Evolutionary conservation across 139 green algal species (phyloP).

Genomic region (Chlorella sorokiniana): DNA sequence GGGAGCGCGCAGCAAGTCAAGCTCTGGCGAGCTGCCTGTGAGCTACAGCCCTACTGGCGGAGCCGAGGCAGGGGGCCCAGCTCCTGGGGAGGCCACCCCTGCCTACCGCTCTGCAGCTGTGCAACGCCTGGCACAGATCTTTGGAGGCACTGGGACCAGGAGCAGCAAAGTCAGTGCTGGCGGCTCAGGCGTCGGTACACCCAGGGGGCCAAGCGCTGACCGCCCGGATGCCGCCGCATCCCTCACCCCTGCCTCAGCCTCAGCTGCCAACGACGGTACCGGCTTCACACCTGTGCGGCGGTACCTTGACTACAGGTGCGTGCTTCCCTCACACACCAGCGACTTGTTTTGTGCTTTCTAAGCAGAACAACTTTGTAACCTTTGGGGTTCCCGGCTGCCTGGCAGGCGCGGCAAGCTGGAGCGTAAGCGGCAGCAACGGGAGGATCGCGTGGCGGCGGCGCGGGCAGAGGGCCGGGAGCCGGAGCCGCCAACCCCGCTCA

Average conservation of each 20-base stretch:
- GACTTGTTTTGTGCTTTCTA: too few species aligned
- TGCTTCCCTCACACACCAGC: too few species aligned
- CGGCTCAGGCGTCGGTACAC: neutral
- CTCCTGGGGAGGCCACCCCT: neutral
- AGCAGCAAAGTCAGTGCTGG: neutral
- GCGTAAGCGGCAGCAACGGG: constrained; percentile 4
- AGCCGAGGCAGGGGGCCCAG: neutral
- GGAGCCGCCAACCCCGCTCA: constrained; percentile 6
- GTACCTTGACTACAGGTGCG: constrained; percentile 10
- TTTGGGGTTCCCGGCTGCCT: neutral
- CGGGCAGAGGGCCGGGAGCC: constrained; percentile 3
- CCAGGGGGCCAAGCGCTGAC: neutral
- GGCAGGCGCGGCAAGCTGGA: constrained; percentile 12
- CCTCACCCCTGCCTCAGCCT: neutral
- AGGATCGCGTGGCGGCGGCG: neutral
- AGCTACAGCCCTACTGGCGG: neutral
- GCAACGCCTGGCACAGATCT: constrained; percentile 17
- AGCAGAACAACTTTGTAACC: neutral
- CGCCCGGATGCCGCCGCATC: neutral
- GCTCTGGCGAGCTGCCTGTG: neutral
- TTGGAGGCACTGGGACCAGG: neutral
- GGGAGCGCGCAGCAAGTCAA: neutral
- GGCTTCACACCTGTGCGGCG: neutral
- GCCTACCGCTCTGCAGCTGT: constrained; percentile 18
- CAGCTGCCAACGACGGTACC: neutral